Evolutionary conservation across 202 grass and related monocot species (phyloP).

Genomic region (Cymbopogon flexuosus): DNA sequence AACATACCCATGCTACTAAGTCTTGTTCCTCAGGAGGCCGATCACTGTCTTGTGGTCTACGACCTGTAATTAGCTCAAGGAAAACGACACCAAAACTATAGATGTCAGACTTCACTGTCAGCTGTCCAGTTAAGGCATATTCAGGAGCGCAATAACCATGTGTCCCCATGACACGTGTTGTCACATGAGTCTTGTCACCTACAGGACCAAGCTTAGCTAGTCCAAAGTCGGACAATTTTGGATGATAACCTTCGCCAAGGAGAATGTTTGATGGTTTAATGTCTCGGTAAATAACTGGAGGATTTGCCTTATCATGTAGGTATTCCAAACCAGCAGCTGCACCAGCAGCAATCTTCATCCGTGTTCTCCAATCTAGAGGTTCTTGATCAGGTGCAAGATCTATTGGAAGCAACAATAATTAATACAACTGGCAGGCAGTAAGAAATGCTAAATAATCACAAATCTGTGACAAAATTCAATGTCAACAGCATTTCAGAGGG

Average conservation of each 20-base stretch:
- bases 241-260: constrained; percentile 63
- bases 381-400: constrained; percentile 48
- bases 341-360: constrained; percentile 66
- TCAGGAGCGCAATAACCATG: constrained; percentile 87
- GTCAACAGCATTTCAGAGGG: not conserved
- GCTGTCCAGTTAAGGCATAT: constrained; percentile 62
- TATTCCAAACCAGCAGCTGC: constrained; percentile 78
- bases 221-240: constrained; percentile 77
- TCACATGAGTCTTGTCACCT: constrained; percentile 78
- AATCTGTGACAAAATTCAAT: not conserved
- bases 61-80: constrained; percentile 70
- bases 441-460: constrained; percentile 20
- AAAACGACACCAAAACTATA: constrained; percentile 92
- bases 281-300: constrained; percentile 73
- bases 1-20: constrained; percentile 71
- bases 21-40: constrained; percentile 53
- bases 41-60: constrained; percentile 58
- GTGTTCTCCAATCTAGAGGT: constrained; percentile 60
- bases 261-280: constrained; percentile 84
- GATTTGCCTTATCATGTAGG: constrained; percentile 55
- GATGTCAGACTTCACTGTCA: constrained; percentile 71
- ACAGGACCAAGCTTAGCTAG: constrained; percentile 75
- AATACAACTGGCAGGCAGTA: not conserved
- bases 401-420: constrained; percentile 30
- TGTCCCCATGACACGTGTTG: constrained; percentile 81